A percentile compares a stretch with the other conserved stretches of the same genome.
Evolutionary conservation across 345 rosid species (phyloP).

Genomic region (Zanthoxylum bungeanum): DNA sequence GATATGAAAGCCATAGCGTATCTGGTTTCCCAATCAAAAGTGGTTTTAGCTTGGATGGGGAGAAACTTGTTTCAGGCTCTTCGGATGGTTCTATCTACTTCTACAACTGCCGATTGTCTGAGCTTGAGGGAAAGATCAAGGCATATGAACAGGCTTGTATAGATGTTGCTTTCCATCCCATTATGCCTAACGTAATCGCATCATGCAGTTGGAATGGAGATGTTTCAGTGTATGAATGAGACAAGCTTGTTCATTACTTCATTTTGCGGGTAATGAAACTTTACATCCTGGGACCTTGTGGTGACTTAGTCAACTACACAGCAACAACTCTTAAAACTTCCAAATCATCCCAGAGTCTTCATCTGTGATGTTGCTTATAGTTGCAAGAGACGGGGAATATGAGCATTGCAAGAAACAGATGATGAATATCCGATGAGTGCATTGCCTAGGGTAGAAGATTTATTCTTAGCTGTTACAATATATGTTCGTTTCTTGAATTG

Average conservation of each 20-base stretch:
- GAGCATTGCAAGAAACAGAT: neutral
- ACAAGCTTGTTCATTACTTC: neutral
- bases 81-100: constrained; percentile 73
- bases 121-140: constrained; percentile 51
- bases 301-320: neutral
- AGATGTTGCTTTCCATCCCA: too few relatives aligned
- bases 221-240: constrained; percentile 42
- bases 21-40: constrained; percentile 84
- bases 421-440: too few relatives aligned
- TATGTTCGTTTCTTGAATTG: neutral
- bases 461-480: neutral
- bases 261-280: neutral
- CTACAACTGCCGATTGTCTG: constrained; percentile 40
- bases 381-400: neutral
- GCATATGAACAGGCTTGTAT: constrained; percentile 66
- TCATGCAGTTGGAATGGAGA: constrained; percentile 81
- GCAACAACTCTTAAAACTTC: neutral
- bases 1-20: constrained; percentile 69
- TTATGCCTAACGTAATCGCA: constrained; percentile 56
- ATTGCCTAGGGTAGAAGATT: too few relatives aligned
- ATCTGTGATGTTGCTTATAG: neutral
- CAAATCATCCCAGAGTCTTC: neutral
- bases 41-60: constrained; percentile 65
- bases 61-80: constrained; percentile 64
- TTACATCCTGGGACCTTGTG: neutral